phyloP scores from a whole-genome alignment of 768 basidiomycete species.

The Favolaschia claudopus region DNA sequence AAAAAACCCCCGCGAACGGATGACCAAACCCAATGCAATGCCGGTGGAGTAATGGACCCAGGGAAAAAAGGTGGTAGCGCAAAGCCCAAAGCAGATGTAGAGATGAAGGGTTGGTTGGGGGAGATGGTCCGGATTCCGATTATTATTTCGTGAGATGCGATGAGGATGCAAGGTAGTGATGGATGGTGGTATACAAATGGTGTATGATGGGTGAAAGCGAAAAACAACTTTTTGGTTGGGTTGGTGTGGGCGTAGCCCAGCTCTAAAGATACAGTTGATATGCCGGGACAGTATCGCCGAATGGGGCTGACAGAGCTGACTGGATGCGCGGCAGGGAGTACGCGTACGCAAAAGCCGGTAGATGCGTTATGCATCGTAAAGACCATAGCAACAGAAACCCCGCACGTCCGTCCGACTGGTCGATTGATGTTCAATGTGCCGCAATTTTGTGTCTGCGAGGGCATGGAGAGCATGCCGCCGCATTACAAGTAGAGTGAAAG shows the following conservation, averaged over 20 bases:
- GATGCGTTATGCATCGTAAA: not conserved
- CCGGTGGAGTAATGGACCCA: constrained; percentile 7
- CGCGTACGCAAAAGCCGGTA: not conserved
- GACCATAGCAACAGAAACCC: constrained; percentile 16
- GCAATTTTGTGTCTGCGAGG: constrained; percentile 15
- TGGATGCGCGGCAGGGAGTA: not conserved
- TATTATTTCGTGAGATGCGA: too few species aligned
- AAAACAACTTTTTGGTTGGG: constrained; percentile 17
- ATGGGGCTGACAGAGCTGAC: constrained; percentile 14
- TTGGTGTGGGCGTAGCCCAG: too few species aligned
- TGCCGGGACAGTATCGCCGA: constrained; percentile 7
- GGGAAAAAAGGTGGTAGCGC: constrained; percentile 4
- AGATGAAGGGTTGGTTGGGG: not conserved
- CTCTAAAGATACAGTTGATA: constrained; percentile 30
- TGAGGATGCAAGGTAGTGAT: constrained; percentile 7
- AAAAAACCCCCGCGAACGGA: too few species aligned
- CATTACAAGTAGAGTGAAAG: too few species aligned
- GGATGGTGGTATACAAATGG: constrained; percentile 1
- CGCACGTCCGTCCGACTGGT: not conserved
- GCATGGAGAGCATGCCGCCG: not conserved
- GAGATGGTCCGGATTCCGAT: too few species aligned
- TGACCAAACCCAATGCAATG: too few species aligned
- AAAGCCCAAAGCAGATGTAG: constrained; percentile 16
- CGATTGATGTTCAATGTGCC: constrained; percentile 1
- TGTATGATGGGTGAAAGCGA: constrained; percentile 13